phyloP scores from a whole-genome alignment of 768 basidiomycete species.

The Termitomyces sp. region DNA sequence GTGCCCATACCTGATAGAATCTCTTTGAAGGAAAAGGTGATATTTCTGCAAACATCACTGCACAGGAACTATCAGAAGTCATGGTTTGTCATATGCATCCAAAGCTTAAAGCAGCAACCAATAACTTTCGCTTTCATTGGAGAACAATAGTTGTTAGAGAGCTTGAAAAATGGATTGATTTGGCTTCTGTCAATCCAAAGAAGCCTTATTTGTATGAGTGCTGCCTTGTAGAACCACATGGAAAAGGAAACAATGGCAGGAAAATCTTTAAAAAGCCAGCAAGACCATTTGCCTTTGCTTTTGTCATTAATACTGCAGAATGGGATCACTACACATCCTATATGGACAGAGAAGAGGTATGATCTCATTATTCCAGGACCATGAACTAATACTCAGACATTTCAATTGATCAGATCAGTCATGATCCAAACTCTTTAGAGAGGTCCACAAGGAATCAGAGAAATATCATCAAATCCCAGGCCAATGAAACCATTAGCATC shows the following conservation, averaged over 20 bases:
- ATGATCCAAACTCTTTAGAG: not conserved
- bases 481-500: too few species aligned
- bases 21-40: not conserved
- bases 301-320: not conserved
- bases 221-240: not conserved
- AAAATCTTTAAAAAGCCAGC: not conserved
- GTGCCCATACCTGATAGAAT: too few species aligned
- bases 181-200: not conserved
- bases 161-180: not conserved
- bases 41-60: not conserved
- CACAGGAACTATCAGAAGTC: not conserved
- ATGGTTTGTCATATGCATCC: not conserved
- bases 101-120: not conserved
- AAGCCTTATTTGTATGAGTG: not conserved
- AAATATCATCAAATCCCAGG: not conserved
- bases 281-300: not conserved
- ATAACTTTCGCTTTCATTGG: not conserved
- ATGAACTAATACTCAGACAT: too few species aligned
- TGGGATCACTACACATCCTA: not conserved
- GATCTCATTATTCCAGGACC: not conserved
- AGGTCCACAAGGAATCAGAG: not conserved
- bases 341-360: not conserved
- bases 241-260: not conserved
- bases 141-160: not conserved
- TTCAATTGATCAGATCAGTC: too few species aligned